Evolutionary conservation across 306 rosid genomes (phyloP).

Genomic region (Quercus parvula): DNA sequence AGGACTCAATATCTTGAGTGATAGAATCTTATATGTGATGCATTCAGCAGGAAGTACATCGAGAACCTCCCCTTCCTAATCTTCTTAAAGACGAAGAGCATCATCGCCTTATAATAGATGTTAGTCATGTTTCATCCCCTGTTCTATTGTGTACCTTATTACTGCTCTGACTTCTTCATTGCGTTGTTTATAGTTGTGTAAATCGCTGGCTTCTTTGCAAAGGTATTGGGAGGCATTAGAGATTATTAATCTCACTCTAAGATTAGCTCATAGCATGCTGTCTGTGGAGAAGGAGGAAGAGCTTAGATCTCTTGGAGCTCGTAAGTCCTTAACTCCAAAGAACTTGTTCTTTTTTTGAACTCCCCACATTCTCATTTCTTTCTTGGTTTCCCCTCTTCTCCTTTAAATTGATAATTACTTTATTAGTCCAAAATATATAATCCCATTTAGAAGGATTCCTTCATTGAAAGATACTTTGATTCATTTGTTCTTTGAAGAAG

Average conservation of each 20-base stretch:
- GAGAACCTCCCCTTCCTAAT: slow-evolving; percentile 62
- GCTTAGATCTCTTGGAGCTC: slow-evolving; percentile 85
- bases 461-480: background rate
- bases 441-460: background rate
- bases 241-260: slow-evolving; percentile 66
- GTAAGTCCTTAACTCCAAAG: slow-evolving; percentile 38
- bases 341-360: background rate
- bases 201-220: slow-evolving; percentile 67
- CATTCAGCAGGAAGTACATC: slow-evolving; percentile 36
- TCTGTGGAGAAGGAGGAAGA: slow-evolving; percentile 66
- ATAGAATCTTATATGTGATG: slow-evolving; percentile 24
- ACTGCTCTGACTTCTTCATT: slow-evolving; percentile 19
- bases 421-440: background rate
- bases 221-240: slow-evolving; percentile 80
- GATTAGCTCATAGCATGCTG: slow-evolving; percentile 43
- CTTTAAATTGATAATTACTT: slow-evolving; percentile 9
- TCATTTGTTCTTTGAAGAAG: background rate
- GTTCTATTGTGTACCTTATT: slow-evolving; percentile 2
- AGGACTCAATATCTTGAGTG: slow-evolving; percentile 13
- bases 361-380: background rate
- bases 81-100: slow-evolving; percentile 69
- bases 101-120: slow-evolving; percentile 65
- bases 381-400: slow-evolving; percentile 5
- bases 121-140: slow-evolving; percentile 38
- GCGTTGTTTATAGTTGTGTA: slow-evolving; percentile 61